Percentiles rank a stretch among this genome's conserved stretches.
Evolutionary conservation across 2,329 filamentous ascomycete species (phyloP).

Genomic region (Aspergillus cejpii): DNA sequence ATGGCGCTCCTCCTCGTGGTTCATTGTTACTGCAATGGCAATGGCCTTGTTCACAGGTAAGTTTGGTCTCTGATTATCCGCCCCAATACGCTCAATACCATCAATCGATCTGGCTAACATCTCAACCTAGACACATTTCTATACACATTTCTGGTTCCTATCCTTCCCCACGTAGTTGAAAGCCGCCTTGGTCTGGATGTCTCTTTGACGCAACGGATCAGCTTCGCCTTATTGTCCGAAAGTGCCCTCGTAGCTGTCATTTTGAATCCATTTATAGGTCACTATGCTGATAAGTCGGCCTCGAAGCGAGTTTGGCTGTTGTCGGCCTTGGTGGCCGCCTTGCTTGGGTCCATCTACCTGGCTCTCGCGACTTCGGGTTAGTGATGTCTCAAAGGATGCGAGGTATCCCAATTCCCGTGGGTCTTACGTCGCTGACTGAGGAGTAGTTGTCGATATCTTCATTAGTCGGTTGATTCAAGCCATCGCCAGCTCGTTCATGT

Average conservation of each 20-base stretch:
- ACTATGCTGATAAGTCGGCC: slow-evolving; percentile 17
- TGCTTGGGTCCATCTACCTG: slow-evolving; percentile 19
- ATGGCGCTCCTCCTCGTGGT: slow-evolving; percentile 21
- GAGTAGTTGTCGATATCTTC: slow-evolving; percentile 20
- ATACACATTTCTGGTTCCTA: slow-evolving; percentile 28
- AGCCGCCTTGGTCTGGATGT: slow-evolving; percentile 21
- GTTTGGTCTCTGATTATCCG: neutral
- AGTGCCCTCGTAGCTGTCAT: slow-evolving; percentile 21
- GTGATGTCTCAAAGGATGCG: slow-evolving; percentile 1
- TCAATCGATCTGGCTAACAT: neutral
- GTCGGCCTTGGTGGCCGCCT: slow-evolving; percentile 13
- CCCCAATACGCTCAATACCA: no score
- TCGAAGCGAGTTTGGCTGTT: slow-evolving; percentile 20
- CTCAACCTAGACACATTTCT: slow-evolving; percentile 23
- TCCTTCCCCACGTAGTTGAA: slow-evolving; percentile 26
- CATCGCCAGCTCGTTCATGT: slow-evolving; percentile 21
- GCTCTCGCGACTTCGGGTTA: slow-evolving; percentile 21
- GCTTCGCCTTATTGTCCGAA: slow-evolving; percentile 21
- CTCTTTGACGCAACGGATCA: slow-evolving; percentile 21
- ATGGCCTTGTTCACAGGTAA: slow-evolving; percentile 22
- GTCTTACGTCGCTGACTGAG: neutral
- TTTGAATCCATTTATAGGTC: slow-evolving; percentile 20
- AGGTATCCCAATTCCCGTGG: neutral
- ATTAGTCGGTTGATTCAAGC: slow-evolving; percentile 25
- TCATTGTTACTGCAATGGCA: slow-evolving; percentile 20